Evolutionary conservation across 2,329 filamentous ascomycete species (phyloP), one percentile per base, ranked within the genome.

Genomic region (Pseudopyrenochaeta lycopersici): DNA sequence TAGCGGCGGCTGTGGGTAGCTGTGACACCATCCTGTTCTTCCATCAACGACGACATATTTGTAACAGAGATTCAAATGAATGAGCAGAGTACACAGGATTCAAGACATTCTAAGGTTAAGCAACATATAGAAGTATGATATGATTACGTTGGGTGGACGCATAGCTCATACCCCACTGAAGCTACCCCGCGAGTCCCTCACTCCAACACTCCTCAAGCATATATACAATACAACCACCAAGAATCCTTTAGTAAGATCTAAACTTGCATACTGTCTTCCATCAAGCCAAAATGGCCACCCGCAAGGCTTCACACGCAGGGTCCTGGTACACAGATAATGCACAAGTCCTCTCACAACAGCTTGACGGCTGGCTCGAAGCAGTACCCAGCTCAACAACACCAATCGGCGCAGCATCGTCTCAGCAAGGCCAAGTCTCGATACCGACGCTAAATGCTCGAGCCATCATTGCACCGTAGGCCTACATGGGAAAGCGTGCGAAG

Each of bases 401-500:
- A 39, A 80, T 88, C 52, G 85, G 84, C 12, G 74, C 78, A 4
- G 68, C 77, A 59, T 71, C 68, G 52, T 70, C 76, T 12, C 74
- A 77, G 31, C 63, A 76, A 49, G 73, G 71, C 21, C 50, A 71
- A 3, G 56, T 76, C 11, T 53, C 71, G 6, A 67, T 96, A 52
- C 95, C 94, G 2, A 80, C 93, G 1, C 75, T 86, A 1, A 87
- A 88, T 29, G 93, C 93, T 4, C 86, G 92, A 75, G 82, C 95
- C 12, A 89, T 99, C 50, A 97, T 99, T 73, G 92, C 92, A 56
- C 95, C 95, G 94, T 97, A 84, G 82, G 90, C 64, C 59, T 46
- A 40, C 21, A 49, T 35, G 17, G 43, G n/a, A 20, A 46, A n/a
- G 36, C 42, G 7, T 23, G 41, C 27, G 30, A 17, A 52, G 30